Percentiles rank a stretch among this genome's conserved stretches.
Conservation (phyloP, 2,329 filamentous ascomycete species). For the Diaporthe velutina region DNA sequence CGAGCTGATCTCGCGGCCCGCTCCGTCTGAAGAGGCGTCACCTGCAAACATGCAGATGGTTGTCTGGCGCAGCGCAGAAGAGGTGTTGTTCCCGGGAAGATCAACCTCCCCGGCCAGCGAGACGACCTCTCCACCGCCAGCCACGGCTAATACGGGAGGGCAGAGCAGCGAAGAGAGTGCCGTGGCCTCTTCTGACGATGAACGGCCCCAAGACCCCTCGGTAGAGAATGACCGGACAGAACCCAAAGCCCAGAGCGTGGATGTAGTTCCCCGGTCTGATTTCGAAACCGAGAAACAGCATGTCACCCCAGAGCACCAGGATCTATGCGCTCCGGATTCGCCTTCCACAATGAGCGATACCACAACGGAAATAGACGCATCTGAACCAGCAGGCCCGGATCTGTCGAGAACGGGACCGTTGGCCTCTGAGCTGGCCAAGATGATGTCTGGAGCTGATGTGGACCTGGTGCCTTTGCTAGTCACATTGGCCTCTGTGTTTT, state of each 20-base stretch:
- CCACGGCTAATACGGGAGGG: too few relatives aligned
- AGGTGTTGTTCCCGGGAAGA: background rate
- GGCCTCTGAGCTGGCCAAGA: background rate
- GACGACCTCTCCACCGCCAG: background rate
- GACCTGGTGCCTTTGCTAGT: background rate
- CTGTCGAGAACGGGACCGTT: background rate
- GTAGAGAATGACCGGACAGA: background rate
- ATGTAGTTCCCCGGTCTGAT: background rate
- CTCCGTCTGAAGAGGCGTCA: background rate
- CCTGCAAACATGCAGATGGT: background rate
- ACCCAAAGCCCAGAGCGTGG: background rate
- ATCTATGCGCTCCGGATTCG: background rate
- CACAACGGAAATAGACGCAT: background rate
- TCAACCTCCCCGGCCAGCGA: background rate
- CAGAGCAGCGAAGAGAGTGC: background rate
- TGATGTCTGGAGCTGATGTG: background rate
- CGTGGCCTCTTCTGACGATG: background rate
- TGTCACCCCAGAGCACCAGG: background rate
- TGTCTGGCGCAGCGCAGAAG: background rate
- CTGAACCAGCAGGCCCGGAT: background rate
- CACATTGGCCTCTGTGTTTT: background rate
- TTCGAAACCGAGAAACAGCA: background rate
- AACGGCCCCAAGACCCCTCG: background rate
- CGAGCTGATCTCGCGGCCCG: conserved; percentile 4
- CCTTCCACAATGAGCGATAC: background rate